A percentile compares a stretch with the other conserved stretches of the same genome.
Conservation (phyloP, 1,139 yeast species). For the Hansenula lynferdii region DNA sequence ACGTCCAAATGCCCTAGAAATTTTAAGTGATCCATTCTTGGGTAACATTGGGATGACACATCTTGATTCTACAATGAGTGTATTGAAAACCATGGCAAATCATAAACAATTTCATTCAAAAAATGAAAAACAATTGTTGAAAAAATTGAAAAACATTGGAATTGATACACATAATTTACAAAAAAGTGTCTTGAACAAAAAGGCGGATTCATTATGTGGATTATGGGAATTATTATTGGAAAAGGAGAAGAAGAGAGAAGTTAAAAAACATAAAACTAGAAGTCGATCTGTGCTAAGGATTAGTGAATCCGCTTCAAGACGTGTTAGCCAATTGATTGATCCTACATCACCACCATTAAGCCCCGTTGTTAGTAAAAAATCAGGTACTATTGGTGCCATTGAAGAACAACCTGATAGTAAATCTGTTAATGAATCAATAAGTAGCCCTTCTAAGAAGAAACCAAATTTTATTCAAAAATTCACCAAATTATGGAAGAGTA, state of each 20-base stretch:
- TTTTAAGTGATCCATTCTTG: conserved; percentile 60
- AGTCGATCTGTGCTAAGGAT: conserved; percentile 44
- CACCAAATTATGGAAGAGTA: conserved; percentile 18
- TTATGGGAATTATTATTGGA: conserved; percentile 75
- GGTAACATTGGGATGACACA: conserved; percentile 42
- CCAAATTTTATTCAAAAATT: conserved; percentile 17
- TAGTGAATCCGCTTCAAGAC: conserved; percentile 22
- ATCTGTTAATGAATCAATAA: conserved; percentile 3
- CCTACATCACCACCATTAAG: conserved; percentile 19
- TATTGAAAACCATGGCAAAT: conserved; percentile 37
- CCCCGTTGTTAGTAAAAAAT: conserved; percentile 17
- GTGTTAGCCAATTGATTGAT: conserved; percentile 23
- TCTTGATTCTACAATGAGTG: conserved; percentile 33
- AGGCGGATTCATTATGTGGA: conserved; percentile 80
- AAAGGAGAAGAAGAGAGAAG: conserved; percentile 47
- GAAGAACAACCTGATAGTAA: not conserved
- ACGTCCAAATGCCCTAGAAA: conserved; percentile 60
- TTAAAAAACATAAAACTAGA: conserved; percentile 37
- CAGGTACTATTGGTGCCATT: conserved; percentile 2
- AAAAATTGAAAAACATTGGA: conserved; percentile 59
- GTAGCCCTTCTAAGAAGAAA: conserved; percentile 22
- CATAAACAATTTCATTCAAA: conserved; percentile 49
- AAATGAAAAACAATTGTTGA: conserved; percentile 60
- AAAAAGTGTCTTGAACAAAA: conserved; percentile 52
- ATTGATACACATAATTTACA: conserved; percentile 63